Percentiles rank a stretch among this genome's conserved stretches.
These are phyloP conservation scores for Penicillium crustosum DNA, from an alignment of 2,329 filamentous ascomycete genomes.

Conservation along the genomic window DNA sequence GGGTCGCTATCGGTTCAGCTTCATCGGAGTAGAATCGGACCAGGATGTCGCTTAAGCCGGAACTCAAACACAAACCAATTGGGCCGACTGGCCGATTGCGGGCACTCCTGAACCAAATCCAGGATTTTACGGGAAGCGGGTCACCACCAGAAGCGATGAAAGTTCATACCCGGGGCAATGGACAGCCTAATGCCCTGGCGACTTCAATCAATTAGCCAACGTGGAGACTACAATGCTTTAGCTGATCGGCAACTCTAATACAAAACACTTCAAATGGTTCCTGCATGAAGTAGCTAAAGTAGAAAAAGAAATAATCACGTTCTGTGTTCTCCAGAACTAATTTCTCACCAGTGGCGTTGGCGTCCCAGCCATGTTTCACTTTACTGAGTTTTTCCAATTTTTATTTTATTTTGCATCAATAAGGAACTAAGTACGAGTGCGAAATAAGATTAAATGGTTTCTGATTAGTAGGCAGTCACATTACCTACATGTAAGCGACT, in stretches of 20 bases:
- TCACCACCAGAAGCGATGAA: neutral
- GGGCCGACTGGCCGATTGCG: neutral
- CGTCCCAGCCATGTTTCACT: slow-evolving; percentile 32
- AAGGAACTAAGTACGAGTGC: neutral
- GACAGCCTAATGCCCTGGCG: neutral
- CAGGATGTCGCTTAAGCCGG: neutral
- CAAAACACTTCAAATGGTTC: slow-evolving; percentile 11
- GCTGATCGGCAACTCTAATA: slow-evolving; percentile 26
- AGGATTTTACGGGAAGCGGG: slow-evolving; percentile 4
- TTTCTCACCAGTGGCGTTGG: slow-evolving; percentile 12
- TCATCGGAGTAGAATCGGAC: neutral
- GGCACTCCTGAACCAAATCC: slow-evolving; percentile 1
- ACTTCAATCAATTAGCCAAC: slow-evolving; percentile 15
- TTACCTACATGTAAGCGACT: neutral
- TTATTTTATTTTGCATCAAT: neutral
- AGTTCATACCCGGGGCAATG: neutral
- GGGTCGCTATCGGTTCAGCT: neutral
- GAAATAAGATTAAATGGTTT: neutral
- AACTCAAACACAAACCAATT: neutral
- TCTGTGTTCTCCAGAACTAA: slow-evolving; percentile 2
- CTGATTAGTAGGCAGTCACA: neutral
- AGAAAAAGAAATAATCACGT: neutral
- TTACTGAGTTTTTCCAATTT: neutral
- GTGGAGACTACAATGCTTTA: slow-evolving; percentile 16
- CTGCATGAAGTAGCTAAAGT: slow-evolving; percentile 15